phyloP scores from a whole-genome alignment of 1,139 yeast species.

The Taphrina communis region DNA sequence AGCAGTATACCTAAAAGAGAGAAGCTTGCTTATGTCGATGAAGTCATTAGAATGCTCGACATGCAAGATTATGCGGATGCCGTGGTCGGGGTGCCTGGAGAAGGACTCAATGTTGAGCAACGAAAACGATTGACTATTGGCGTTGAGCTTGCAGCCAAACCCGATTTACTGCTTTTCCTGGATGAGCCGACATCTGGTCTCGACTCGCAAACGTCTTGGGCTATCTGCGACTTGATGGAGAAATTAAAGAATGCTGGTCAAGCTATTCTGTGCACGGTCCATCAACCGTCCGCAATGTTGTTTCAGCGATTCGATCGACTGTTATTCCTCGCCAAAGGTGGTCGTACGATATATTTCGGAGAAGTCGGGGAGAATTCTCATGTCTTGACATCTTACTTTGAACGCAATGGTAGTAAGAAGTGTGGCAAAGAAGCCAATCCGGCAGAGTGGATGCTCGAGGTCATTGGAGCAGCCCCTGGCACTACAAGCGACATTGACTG shows the following conservation, averaged over 20 bases:
- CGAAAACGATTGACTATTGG: constrained; percentile 84
- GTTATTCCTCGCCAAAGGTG: constrained; percentile 73
- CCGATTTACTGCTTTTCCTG: constrained; percentile 75
- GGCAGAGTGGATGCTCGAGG: constrained; percentile 83
- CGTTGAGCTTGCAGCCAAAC: constrained; percentile 87
- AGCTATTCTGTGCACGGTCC: constrained; percentile 81
- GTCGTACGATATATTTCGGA: constrained; percentile 80
- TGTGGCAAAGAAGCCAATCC: constrained; percentile 76
- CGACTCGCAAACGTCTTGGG: constrained; percentile 92
- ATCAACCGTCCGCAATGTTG: constrained; percentile 80
- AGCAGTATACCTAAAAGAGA: constrained; percentile 60
- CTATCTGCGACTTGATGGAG: constrained; percentile 75
- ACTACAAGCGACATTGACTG: constrained; percentile 69
- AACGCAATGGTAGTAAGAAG: constrained; percentile 66
- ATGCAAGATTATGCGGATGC: constrained; percentile 80
- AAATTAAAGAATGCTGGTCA: constrained; percentile 78
- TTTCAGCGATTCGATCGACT: constrained; percentile 79
- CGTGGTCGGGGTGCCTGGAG: constrained; percentile 81
- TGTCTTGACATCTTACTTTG: constrained; percentile 70
- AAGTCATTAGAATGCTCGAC: constrained; percentile 69
- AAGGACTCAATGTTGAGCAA: constrained; percentile 75
- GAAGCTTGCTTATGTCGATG: constrained; percentile 73
- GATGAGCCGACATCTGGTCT: constrained; percentile 95
- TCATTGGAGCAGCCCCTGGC: constrained; percentile 82
- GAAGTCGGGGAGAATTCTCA: constrained; percentile 71